These are phyloP conservation scores for Pichia cabralensis DNA, from an alignment of 805 yeast species.

Conservation along the genomic window DNA sequence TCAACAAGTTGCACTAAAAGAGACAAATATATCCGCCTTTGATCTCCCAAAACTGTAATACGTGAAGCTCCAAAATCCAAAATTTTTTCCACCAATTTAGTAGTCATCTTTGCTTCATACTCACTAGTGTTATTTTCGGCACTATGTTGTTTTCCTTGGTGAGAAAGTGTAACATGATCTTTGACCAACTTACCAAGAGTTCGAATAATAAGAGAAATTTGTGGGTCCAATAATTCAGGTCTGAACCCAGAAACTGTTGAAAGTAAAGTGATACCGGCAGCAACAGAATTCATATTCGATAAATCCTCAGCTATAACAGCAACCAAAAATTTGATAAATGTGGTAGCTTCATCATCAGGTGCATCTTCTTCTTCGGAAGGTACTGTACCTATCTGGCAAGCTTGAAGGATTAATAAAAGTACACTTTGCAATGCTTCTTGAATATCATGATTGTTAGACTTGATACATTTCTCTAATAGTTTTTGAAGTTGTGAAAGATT, in stretches of 20 bases:
- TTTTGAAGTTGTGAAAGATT: conserved; percentile 62
- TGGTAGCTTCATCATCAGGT: conserved; percentile 36
- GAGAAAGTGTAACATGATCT: conserved; percentile 67
- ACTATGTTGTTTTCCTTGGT: conserved; percentile 28
- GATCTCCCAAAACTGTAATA: conserved; percentile 84
- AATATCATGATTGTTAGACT: conserved; percentile 75
- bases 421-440: conserved; percentile 79
- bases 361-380: conserved; percentile 36
- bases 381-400: conserved; percentile 40
- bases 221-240: conserved; percentile 65
- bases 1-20: conserved; percentile 85
- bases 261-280: conserved; percentile 76
- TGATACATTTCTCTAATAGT: conserved; percentile 69
- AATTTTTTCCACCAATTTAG: conserved; percentile 64
- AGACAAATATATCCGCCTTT: conserved; percentile 78
- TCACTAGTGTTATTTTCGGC: conserved; percentile 30
- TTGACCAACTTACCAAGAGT: conserved; percentile 84
- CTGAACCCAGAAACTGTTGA: conserved; percentile 73
- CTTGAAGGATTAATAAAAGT: conserved; percentile 54
- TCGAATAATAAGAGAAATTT: conserved; percentile 70
- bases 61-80: conserved; percentile 70
- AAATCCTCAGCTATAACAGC: conserved; percentile 74
- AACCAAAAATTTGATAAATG: conserved; percentile 49
- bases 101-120: conserved; percentile 71
- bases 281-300: conserved; percentile 57